phyloP scores from a whole-genome alignment of 2,329 filamentous ascomycete species.

The Magnaporthales sp. region DNA sequence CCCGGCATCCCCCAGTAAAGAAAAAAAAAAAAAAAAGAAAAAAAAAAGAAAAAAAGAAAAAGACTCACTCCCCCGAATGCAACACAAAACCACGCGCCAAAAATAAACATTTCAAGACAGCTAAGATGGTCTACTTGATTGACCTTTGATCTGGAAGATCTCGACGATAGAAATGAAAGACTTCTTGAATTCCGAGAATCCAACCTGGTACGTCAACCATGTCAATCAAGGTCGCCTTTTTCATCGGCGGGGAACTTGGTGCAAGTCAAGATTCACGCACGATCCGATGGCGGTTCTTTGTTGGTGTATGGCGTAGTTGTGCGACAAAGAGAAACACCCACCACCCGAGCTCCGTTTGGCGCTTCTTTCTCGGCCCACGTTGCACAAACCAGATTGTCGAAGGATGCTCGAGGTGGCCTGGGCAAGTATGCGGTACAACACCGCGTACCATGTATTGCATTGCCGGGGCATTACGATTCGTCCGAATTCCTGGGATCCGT shows the following conservation, averaged over 20 bases:
- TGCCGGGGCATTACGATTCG: not conserved
- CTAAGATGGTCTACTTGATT: not conserved
- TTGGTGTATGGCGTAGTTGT: not conserved
- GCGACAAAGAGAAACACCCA: not conserved
- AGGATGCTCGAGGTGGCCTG: not conserved
- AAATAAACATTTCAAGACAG: too few relatives aligned
- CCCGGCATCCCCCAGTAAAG: not conserved
- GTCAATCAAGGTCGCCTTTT: not conserved
- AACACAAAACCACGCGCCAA: too few relatives aligned
- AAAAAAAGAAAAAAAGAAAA: too few relatives aligned
- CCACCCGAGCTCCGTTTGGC: not conserved
- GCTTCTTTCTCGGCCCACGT: not conserved
- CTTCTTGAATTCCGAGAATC: not conserved
- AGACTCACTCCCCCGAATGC: too few relatives aligned
- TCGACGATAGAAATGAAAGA: not conserved
- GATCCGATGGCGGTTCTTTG: not conserved
- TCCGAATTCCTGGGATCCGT: not conserved
- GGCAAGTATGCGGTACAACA: not conserved
- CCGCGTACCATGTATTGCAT: not conserved
- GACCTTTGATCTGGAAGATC: too few relatives aligned
- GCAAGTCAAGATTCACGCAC: not conserved
- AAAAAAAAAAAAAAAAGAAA: constrained; percentile 3
- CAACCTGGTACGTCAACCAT: not conserved
- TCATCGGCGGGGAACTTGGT: not conserved
- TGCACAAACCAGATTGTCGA: not conserved